Percentiles rank a stretch among this genome's conserved stretches.
Conservation (phyloP, 371 early-diverging fungal species). For the Mortierella polycephala region DNA sequence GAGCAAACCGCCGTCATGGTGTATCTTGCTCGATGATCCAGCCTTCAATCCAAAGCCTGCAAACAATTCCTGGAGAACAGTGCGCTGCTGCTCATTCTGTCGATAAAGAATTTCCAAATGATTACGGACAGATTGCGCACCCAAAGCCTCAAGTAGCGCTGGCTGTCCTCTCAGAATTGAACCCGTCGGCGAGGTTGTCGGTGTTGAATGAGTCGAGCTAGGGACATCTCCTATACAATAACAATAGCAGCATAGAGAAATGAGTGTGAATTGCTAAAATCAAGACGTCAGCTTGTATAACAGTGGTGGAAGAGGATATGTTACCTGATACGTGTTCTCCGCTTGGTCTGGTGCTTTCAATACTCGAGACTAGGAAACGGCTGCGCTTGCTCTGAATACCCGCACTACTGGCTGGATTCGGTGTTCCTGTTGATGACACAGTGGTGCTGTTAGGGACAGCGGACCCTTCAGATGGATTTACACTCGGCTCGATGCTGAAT, state of each 20-base stretch:
- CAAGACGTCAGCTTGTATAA: too few species aligned
- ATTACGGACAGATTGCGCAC: slow-evolving; percentile 16
- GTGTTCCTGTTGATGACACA: slow-evolving; percentile 19
- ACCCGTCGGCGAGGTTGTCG: slow-evolving; percentile 45
- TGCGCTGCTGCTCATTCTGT: slow-evolving; percentile 54
- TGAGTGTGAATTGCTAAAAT: background rate
- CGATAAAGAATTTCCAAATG: slow-evolving; percentile 51
- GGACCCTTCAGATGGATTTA: background rate
- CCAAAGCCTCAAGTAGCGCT: slow-evolving; percentile 27
- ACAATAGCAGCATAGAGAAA: background rate
- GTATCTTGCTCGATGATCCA: background rate
- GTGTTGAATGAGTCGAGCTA: slow-evolving; percentile 37
- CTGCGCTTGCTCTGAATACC: slow-evolving; percentile 37
- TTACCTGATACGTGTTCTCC: slow-evolving; percentile 5
- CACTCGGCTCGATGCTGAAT: slow-evolving; percentile 41
- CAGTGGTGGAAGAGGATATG: background rate
- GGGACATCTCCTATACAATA: slow-evolving; percentile 4
- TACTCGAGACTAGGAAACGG: slow-evolving; percentile 52
- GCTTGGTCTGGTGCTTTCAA: slow-evolving; percentile 26
- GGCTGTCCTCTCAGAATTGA: slow-evolving; percentile 42
- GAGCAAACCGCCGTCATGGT: background rate
- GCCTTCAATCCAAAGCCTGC: slow-evolving; percentile 42
- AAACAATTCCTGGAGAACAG: slow-evolving; percentile 38
- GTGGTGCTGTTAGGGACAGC: slow-evolving; percentile 10
- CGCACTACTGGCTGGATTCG: slow-evolving; percentile 16